Conservation (phyloP, 2,329 filamentous ascomycete genomes). For the Clonostachys solani region DNA sequence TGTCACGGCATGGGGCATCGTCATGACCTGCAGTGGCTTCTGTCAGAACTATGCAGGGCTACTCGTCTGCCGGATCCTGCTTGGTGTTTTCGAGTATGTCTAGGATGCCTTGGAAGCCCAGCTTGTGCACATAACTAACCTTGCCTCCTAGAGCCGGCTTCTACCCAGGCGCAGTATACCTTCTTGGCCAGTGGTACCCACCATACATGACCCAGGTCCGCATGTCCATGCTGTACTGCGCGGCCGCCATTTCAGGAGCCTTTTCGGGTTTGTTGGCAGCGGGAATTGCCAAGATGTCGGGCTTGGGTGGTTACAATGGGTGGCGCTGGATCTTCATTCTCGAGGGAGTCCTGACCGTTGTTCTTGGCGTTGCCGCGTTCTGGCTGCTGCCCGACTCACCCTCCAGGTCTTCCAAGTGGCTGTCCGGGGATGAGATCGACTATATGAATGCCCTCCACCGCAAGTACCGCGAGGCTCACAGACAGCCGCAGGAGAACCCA, state of each 20-base stretch:
- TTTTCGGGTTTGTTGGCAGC: conserved; percentile 13
- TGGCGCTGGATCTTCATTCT: conserved; percentile 19
- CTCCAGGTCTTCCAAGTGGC: background rate
- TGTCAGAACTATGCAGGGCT: conserved; percentile 9
- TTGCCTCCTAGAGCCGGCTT: conserved; percentile 7
- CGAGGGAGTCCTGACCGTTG: conserved; percentile 18
- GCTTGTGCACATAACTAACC: background rate
- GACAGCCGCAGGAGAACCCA: background rate
- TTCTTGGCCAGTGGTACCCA: conserved; percentile 22
- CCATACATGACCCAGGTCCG: conserved; percentile 17
- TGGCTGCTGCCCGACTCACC: conserved; percentile 33
- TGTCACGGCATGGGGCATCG: conserved; percentile 41
- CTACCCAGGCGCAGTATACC: conserved; percentile 4
- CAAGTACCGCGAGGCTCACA: background rate
- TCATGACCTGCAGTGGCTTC: conserved; percentile 12
- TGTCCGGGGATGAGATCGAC: background rate
- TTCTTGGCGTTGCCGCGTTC: conserved; percentile 35
- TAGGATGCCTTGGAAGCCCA: too few relatives aligned
- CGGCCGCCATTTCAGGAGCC: conserved; percentile 11
- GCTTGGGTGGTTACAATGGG: conserved; percentile 6
- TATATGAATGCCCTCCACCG: background rate
- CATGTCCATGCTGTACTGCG: conserved; percentile 19
- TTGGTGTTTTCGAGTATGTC: conserved; percentile 9
- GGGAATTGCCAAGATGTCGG: conserved; percentile 13
- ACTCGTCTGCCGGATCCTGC: conserved; percentile 9